These are phyloP conservation scores for Cutaneotrichosporon arboriforme DNA, from an alignment of 1,284 basidiomycete genomes.

Conservation along the genomic window DNA sequence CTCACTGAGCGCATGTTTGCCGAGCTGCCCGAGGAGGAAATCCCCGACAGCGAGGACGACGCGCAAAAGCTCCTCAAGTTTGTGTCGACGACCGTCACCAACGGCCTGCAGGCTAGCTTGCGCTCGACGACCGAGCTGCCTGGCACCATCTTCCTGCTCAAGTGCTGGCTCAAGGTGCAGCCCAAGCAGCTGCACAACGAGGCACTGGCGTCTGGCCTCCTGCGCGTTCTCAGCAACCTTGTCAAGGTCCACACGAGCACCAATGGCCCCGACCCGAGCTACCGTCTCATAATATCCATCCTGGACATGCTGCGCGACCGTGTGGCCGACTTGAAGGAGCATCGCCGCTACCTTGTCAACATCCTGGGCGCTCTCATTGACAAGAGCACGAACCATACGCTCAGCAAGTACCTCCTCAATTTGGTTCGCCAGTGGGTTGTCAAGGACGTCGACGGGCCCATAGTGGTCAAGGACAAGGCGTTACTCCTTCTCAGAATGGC, in stretches of 20 bases:
- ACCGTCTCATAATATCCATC: constrained; percentile 52
- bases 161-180: constrained; percentile 76
- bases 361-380: constrained; percentile 77
- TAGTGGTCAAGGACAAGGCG: constrained; percentile 95
- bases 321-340: constrained; percentile 53
- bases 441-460: constrained; percentile 64
- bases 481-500: constrained; percentile 85
- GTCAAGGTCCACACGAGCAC: constrained; percentile 81
- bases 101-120: constrained; percentile 53
- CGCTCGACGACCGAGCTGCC: constrained; percentile 53
- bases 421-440: constrained; percentile 84
- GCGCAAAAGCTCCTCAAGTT: constrained; percentile 73
- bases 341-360: constrained; percentile 63
- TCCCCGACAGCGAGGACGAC: constrained; percentile 59
- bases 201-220: constrained; percentile 65
- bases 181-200: constrained; percentile 73
- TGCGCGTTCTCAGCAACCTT: constrained; percentile 79
- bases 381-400: constrained; percentile 74
- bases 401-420: constrained; percentile 83
- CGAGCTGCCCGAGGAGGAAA: constrained; percentile 79
- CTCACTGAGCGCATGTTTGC: constrained; percentile 80
- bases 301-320: constrained; percentile 53
- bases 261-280: constrained; percentile 41
- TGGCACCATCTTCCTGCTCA: constrained; percentile 78
- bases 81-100: constrained; percentile 69